phyloP scores from a whole-genome alignment of 2,329 filamentous ascomycete species.

The Pyrenophora teres region DNA sequence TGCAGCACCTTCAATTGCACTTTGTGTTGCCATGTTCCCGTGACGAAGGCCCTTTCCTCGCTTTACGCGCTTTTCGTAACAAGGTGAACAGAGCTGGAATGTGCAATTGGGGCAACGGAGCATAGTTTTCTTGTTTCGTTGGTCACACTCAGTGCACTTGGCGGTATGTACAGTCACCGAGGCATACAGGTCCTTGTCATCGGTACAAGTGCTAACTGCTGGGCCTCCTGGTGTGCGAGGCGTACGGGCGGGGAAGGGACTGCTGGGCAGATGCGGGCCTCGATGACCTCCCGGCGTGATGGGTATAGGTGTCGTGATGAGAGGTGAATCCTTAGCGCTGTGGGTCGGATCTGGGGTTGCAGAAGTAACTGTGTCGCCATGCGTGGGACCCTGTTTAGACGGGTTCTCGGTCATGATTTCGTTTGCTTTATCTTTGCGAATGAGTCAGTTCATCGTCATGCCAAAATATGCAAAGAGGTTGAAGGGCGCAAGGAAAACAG shows the following conservation, averaged over 20 bases:
- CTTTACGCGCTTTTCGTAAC: constrained; percentile 22
- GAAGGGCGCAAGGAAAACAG: not conserved
- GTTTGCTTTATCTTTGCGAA: not conserved
- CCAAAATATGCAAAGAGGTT: not conserved
- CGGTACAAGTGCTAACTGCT: constrained; percentile 15
- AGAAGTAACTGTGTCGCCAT: not conserved
- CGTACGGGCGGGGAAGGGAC: constrained; percentile 2
- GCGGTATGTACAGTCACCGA: constrained; percentile 41
- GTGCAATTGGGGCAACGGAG: constrained; percentile 43
- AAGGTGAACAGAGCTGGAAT: constrained; percentile 41
- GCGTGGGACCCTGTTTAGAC: not conserved
- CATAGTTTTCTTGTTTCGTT: constrained; percentile 38
- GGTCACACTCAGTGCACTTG: constrained; percentile 46
- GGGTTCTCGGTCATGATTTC: not conserved
- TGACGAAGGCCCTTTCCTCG: constrained; percentile 26
- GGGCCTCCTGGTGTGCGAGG: constrained; percentile 18
- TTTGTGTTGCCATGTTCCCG: constrained; percentile 23
- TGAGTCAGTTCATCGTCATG: not conserved
- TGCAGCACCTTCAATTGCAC: not conserved
- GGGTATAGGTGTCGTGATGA: not conserved
- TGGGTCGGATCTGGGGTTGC: not conserved
- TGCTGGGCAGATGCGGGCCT: constrained; percentile 1
- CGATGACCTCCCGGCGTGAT: not conserved
- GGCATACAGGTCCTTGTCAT: constrained; percentile 26
- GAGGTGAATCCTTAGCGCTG: not conserved